Evolutionary conservation across 192 early-diverging fungal species (phyloP), one percentile per base, ranked within the genome.

Genomic region (Polychytrium aggregatum): DNA sequence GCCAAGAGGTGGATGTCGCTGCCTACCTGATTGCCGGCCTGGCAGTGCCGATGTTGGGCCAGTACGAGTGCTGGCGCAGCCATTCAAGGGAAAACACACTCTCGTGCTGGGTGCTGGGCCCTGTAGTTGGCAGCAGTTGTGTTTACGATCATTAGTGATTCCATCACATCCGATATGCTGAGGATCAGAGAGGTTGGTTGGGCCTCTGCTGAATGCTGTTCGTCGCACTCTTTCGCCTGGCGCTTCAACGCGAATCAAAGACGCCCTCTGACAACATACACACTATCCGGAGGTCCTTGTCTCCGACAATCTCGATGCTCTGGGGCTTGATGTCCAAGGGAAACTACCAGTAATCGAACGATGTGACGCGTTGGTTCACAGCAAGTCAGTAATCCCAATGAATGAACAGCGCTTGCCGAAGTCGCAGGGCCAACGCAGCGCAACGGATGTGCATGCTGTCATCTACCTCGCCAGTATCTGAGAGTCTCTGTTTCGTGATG

Each of bases 401-500:
- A n/a, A n/a, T n/a, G n/a, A n/a, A n/a, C n/a, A n/a, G n/a, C n/a
- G n/a, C n/a, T n/a, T n/a, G n/a, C n/a, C n/a, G n/a, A n/a, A n/a
- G n/a, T 11, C 22, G 22, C 25, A 45, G 40, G 21, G 18, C 27
- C 20, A 21, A 43, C 26, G 35, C 11, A 18, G 20, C 17, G 20
- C 4, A 14, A 44, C 38, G 2, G 16, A 17, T n/a, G 14, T 10
- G 38, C 10, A 37, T 13, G n/a, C n/a, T 14, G 8, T 25, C n/a
- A 13, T 8, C 22, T 52, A 71, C 69, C 36, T 51, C 46, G 56
- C 72, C 77, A 0, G 88, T 88, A 52, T 85, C 69, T 13, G 86
- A 50, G 13, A 88, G 66, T 10, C 88, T 63, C 56, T 90, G 88
- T 37, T 82, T 84, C 0, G 88, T 88, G 14, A 77, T 56, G 4